These are phyloP conservation scores for Fraxinus quadrangulata DNA, from an alignment of 257 asterid species.

Conservation along the genomic window DNA sequence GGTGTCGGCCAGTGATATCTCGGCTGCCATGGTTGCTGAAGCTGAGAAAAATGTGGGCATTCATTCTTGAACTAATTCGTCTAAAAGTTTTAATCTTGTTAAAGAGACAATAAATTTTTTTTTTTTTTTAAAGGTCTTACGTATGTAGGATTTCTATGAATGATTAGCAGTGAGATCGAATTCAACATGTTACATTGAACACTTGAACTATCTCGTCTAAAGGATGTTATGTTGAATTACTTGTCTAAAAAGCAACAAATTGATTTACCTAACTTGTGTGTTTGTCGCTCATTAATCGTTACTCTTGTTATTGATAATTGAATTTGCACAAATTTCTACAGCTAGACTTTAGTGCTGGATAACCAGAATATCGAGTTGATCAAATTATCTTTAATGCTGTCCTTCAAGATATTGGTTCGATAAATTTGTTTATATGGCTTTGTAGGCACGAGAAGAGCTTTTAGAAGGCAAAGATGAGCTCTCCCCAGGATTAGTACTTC, in stretches of 20 bases:
- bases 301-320: background rate
- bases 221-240: no score
- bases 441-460: conserved; percentile 76
- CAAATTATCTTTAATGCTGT: background rate
- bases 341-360: no score
- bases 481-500: conserved; percentile 62
- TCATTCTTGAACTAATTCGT: background rate
- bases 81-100: background rate
- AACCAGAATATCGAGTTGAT: background rate
- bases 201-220: no score
- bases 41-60: conserved; percentile 69
- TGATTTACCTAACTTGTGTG: background rate
- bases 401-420: background rate
- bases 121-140: background rate
- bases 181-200: background rate
- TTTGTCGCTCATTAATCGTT: background rate
- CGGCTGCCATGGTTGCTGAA: conserved; percentile 94
- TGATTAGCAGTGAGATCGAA: background rate
- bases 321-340: no score
- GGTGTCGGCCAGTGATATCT: conserved; percentile 86
- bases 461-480: conserved; percentile 46
- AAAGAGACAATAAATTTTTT: no score
- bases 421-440: conserved; percentile 12
- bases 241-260: background rate
- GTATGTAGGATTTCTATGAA: background rate